Conservation (phyloP, 2,329 filamentous ascomycete species). For the Diaporthe vaccinii region DNA sequence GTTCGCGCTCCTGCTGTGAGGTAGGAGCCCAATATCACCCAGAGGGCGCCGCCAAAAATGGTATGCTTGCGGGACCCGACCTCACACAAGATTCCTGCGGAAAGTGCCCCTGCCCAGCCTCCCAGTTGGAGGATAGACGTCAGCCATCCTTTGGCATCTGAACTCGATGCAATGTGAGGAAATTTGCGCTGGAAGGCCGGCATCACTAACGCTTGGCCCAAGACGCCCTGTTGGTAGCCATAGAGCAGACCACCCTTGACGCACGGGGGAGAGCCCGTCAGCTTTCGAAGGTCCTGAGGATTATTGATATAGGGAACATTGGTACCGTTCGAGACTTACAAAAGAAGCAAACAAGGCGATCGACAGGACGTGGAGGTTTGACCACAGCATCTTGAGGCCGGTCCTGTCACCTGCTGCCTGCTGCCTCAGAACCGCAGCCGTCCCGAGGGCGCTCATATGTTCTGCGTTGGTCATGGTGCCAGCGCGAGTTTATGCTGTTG, state of each 20-base stretch:
- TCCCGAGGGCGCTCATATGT: neutral
- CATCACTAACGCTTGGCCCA: constrained; percentile 56
- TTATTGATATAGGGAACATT: neutral
- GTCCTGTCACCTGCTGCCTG: neutral
- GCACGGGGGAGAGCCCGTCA: constrained; percentile 36
- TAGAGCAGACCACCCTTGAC: constrained; percentile 52
- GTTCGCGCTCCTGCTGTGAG: constrained; percentile 48
- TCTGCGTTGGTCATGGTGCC: neutral
- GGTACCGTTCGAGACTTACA: neutral
- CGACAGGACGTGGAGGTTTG: neutral
- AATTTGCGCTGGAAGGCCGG: constrained; percentile 50
- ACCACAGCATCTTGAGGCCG: neutral
- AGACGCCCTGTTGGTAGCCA: constrained; percentile 57
- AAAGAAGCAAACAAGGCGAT: constrained; percentile 19
- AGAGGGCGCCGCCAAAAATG: constrained; percentile 52
- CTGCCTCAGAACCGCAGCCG: neutral
- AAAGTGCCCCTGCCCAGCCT: constrained; percentile 51
- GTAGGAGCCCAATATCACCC: constrained; percentile 42
- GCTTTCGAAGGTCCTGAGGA: neutral
- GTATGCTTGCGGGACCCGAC: constrained; percentile 56
- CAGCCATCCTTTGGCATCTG: constrained; percentile 52
- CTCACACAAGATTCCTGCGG: constrained; percentile 53
- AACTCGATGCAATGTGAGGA: constrained; percentile 48
- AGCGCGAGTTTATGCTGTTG: neutral
- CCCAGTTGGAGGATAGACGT: constrained; percentile 54